phyloP scores from a whole-genome alignment of 306 rosid genomes.

The Mucuna pruriens region DNA sequence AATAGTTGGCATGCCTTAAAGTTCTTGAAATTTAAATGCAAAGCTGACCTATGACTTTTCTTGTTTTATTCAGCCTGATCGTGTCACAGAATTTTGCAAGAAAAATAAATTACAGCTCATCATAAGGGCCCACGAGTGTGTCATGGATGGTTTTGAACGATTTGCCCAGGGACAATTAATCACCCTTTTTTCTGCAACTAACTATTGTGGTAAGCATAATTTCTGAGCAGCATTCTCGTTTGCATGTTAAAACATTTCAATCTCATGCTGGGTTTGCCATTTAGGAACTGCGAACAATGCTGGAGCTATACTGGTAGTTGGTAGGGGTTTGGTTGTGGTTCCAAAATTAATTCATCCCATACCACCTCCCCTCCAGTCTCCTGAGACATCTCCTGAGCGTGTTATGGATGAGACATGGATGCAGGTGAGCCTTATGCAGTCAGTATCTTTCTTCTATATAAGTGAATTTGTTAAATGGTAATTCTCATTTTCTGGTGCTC shows the following conservation, averaged over 20 bases:
- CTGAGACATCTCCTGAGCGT: conserved; percentile 97
- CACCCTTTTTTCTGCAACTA: conserved; percentile 98
- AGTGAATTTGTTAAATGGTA: conserved; percentile 2
- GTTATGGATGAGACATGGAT: conserved; percentile 91
- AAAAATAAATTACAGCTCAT: conserved; percentile 94
- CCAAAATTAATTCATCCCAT: conserved; percentile 96
- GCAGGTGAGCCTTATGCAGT: conserved; percentile 68
- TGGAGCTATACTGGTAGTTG: conserved; percentile 95
- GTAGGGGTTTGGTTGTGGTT: conserved; percentile 99
- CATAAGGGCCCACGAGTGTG: conserved; percentile 98
- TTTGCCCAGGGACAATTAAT: conserved; percentile 99
- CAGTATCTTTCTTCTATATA: background rate
- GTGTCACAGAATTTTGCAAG: conserved; percentile 95
- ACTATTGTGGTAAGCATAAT: conserved; percentile 84
- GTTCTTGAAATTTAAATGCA: conserved; percentile 15
- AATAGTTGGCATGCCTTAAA: conserved; percentile 1
- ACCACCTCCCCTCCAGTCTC: conserved; percentile 98
- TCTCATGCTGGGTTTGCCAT: conserved; percentile 38
- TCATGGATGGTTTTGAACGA: conserved; percentile 99
- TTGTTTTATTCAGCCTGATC: conserved; percentile 87
- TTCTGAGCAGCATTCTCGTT: conserved; percentile 5
- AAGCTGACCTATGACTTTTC: conserved; percentile 24
- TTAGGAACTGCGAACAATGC: conserved; percentile 99
- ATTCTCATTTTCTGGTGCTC: background rate
- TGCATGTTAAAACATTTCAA: conserved; percentile 34